These are phyloP conservation scores for Pachyrhizus erosus DNA, from an alignment of 306 rosid species.

Conservation along the genomic window DNA sequence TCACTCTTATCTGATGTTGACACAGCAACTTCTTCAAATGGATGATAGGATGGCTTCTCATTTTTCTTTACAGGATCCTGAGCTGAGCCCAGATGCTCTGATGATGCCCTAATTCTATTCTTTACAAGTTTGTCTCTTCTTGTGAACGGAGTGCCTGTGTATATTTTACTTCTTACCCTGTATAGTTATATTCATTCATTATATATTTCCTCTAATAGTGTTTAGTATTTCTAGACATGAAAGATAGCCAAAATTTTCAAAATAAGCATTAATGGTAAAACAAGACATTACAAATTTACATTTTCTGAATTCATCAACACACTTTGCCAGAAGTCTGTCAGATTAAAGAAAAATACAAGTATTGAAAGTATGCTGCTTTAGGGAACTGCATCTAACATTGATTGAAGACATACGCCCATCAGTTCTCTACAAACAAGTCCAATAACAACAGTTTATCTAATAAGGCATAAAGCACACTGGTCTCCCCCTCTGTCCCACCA, in stretches of 20 bases:
- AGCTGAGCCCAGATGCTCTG: conserved; percentile 70
- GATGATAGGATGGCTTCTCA: conserved; percentile 82
- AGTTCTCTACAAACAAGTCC: conserved; percentile 20
- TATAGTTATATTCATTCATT: conserved; percentile 31
- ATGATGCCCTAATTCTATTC: conserved; percentile 68
- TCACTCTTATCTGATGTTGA: conserved; percentile 57
- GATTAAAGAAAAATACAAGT: conserved; percentile 2
- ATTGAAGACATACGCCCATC: not conserved
- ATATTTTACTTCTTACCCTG: conserved; percentile 64
- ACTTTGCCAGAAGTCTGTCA: not conserved
- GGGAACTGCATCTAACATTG: conserved; percentile 24
- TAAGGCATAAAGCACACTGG: conserved; percentile 26
- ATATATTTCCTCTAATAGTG: conserved; percentile 1
- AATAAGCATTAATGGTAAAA: not conserved
- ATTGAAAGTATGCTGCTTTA: not conserved
- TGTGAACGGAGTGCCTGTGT: conserved; percentile 48
- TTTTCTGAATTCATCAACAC: conserved; percentile 16
- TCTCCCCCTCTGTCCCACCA: not conserved
- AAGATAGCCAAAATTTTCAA: conserved; percentile 19
- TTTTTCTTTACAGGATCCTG: conserved; percentile 69
- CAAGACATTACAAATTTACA: conserved; percentile 15
- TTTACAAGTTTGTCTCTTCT: conserved; percentile 60
- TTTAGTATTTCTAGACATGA: conserved; percentile 11
- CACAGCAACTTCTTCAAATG: conserved; percentile 75
- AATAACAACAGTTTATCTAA: conserved; percentile 12